Evolutionary conservation across 306 rosid genomes (phyloP).

Genomic region (Trifolium dubium): DNA sequence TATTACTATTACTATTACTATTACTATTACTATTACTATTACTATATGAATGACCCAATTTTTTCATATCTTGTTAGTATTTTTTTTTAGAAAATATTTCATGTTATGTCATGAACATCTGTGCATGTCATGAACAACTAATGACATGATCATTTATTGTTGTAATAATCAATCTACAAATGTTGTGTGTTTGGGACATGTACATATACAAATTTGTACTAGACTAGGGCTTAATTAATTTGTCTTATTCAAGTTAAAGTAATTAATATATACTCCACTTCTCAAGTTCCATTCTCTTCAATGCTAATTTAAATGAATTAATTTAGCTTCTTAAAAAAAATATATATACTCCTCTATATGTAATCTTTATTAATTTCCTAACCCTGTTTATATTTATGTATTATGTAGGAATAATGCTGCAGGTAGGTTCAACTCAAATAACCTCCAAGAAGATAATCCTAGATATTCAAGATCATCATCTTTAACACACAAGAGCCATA

Average conservation of each 20-base stretch:
- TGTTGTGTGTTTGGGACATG: background rate
- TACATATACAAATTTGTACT: background rate
- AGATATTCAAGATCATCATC: conserved; percentile 37
- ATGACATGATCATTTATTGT: background rate
- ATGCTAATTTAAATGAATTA: too few relatives aligned
- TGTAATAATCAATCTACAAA: background rate
- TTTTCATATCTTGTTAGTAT: too few relatives aligned
- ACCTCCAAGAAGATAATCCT: conserved; percentile 34
- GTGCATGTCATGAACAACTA: background rate
- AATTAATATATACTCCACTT: too few relatives aligned
- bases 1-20: too few relatives aligned
- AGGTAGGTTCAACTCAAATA: conserved; percentile 27
- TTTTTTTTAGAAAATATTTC: background rate
- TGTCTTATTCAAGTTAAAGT: background rate
- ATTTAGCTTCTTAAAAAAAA: too few relatives aligned
- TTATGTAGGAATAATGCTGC: conserved; percentile 44
- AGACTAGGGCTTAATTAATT: conserved; percentile 20
- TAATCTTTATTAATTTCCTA: too few relatives aligned
- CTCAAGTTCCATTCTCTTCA: too few relatives aligned
- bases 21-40: too few relatives aligned
- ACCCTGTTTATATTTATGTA: background rate
- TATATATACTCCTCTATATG: too few relatives aligned
- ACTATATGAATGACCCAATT: background rate
- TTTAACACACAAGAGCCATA: conserved; percentile 33
- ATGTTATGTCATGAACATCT: background rate